Evolutionary conservation across 225 moss, liverwort and hornwort species (phyloP), one percentile per base, ranked within the genome.

Genomic region (Bryum argenteum): DNA sequence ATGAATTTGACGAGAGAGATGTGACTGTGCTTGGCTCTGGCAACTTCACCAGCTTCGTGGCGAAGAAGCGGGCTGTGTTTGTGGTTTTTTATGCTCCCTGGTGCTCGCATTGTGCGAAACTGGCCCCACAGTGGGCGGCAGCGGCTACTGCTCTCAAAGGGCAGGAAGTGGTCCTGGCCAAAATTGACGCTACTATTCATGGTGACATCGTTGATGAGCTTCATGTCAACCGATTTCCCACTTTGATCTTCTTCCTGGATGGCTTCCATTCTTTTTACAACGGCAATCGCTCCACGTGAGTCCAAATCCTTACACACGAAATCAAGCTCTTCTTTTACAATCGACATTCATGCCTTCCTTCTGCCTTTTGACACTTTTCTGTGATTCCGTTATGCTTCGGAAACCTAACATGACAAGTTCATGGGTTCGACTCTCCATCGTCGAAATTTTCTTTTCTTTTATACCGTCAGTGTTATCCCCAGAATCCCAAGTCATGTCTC

Each of bases 81-180:
- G 89, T 89, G 14, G 85, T 89, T 45, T 90, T 95, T 71, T 78
- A 84, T 50, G 92, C 90, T 14, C 90, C 87, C 4, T 84, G 90
- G 92, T 95, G 92, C 55, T 75, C 74, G 55, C 83, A 89, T 86
- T 95, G 94, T 71, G 76, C 73, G 71, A 54, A 70, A 8, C 56
- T 92, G 63, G 85, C 79, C 11, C 87, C 89, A 6, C 78, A 89
- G 63, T 90, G 89, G 80, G 89, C 91, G 7, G 91, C 87, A n/a
- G 84, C 75, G 14, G 94, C 92, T 43, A 89, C 90, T 10, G 54
- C 80, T 74, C 85, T 92, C 10, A 92, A 90, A 75, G 85, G 77
- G 21, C 73, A 33, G 33, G 2, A 33, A 3, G 90, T 90, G 7
- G 38, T 72, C 9, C 65, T 94, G 69, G 92, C 85, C 10, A 94